A percentile compares a stretch with the other conserved stretches of the same genome.
Evolutionary conservation across 1,284 basidiomycete species (phyloP).

Genomic region (Porodaedalea pini): DNA sequence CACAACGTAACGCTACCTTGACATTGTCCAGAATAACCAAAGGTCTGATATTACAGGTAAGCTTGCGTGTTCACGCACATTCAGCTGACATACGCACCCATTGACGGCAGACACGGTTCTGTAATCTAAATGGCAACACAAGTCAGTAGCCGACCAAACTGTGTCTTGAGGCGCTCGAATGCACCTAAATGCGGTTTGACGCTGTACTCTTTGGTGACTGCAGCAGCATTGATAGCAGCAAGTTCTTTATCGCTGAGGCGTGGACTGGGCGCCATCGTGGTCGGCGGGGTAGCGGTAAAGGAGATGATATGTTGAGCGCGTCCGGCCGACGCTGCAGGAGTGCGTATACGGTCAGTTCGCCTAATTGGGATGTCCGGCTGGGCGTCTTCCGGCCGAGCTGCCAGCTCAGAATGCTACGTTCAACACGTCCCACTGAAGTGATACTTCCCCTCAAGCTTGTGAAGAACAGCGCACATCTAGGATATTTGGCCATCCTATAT

Average conservation of each 20-base stretch:
- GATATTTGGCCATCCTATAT: no score
- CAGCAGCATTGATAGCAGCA: conserved; percentile 81
- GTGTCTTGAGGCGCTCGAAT: neutral
- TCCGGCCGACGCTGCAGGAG: neutral
- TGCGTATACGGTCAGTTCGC: neutral
- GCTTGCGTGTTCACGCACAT: conserved; percentile 20
- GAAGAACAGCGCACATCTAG: no score
- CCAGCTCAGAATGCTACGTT: no score
- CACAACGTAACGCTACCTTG: conserved; percentile 58
- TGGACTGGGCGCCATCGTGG: conserved; percentile 30
- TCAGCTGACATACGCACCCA: conserved; percentile 55
- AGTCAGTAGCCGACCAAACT: neutral
- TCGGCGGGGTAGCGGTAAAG: neutral
- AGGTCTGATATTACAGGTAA: conserved; percentile 49
- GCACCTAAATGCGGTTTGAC: conserved; percentile 88
- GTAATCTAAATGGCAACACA: conserved; percentile 64
- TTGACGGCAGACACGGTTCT: conserved; percentile 96
- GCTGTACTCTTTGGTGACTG: conserved; percentile 79
- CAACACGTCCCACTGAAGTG: no score
- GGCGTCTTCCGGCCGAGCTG: no score
- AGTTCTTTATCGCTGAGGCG: conserved; percentile 72
- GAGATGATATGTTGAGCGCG: neutral
- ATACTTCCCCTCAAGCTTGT: no score
- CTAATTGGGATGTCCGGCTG: no score
- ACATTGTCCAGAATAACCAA: conserved; percentile 98